Conservation (phyloP, 1,284 basidiomycete species). For the Microbotryum scabiosae region DNA sequence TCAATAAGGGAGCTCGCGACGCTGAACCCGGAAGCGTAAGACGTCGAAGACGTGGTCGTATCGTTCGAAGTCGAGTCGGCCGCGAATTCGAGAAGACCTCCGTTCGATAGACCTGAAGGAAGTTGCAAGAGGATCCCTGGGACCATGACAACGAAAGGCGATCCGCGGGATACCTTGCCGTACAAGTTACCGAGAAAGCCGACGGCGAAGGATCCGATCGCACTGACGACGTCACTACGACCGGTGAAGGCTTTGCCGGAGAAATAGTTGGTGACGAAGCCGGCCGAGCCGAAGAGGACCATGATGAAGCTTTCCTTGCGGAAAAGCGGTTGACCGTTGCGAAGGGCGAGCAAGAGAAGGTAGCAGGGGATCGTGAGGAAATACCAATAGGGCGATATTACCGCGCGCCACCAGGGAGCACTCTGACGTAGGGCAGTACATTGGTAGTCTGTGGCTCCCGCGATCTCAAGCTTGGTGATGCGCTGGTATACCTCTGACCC, state of each 20-base stretch:
- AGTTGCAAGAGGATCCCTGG: constrained; percentile 78
- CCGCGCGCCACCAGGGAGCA: constrained; percentile 46
- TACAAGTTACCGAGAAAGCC: constrained; percentile 76
- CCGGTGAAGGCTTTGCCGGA: constrained; percentile 55
- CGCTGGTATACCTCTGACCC: constrained; percentile 54
- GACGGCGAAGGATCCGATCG: constrained; percentile 64
- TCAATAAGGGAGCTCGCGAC: constrained; percentile 44
- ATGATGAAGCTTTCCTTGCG: constrained; percentile 57
- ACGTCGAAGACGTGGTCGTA: constrained; percentile 48
- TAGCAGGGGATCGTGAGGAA: constrained; percentile 75
- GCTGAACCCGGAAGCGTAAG: constrained; percentile 56
- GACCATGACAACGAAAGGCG: constrained; percentile 58
- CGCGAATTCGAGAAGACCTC: constrained; percentile 70
- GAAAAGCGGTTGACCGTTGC: constrained; percentile 64
- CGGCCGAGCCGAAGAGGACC: constrained; percentile 64
- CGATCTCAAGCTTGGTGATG: constrained; percentile 22
- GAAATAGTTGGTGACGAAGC: constrained; percentile 60
- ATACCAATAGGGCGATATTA: constrained; percentile 45
- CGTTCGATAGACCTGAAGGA: constrained; percentile 73
- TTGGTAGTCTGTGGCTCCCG: constrained; percentile 18
- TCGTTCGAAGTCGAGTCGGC: constrained; percentile 41
- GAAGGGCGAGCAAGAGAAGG: constrained; percentile 62
- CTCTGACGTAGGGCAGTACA: constrained; percentile 34
- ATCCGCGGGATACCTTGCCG: constrained; percentile 66
- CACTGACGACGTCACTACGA: constrained; percentile 47